Evolutionary conservation across 192 early-diverging fungal genomes (phyloP).

Genomic region (Coemansia erecta): DNA sequence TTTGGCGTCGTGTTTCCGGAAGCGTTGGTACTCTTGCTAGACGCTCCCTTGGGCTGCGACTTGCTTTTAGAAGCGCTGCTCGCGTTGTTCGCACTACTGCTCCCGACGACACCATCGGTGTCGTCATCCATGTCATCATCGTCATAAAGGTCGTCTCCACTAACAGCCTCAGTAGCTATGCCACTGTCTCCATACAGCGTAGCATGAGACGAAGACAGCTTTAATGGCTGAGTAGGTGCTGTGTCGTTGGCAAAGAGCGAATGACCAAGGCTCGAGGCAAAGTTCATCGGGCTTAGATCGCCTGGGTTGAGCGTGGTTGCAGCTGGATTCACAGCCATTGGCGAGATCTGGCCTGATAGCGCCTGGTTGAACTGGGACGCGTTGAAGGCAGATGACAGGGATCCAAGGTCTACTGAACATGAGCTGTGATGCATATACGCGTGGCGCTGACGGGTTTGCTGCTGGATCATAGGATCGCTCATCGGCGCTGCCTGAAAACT

Average conservation of each 20-base stretch:
- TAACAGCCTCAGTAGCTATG: slow-evolving; percentile 4
- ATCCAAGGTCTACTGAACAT: slow-evolving; percentile 26
- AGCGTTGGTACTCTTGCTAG: slow-evolving; percentile 4
- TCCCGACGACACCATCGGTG: slow-evolving; percentile 11
- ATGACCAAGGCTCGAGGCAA: slow-evolving; percentile 1
- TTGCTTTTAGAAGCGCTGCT: slow-evolving; percentile 5
- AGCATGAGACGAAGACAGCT: background rate
- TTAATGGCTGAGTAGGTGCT: background rate
- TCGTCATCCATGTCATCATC: slow-evolving; percentile 23
- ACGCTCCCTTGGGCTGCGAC: background rate
- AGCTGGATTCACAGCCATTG: slow-evolving; percentile 14
- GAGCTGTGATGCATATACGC: slow-evolving; percentile 31
- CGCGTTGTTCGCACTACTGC: background rate
- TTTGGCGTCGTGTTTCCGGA: slow-evolving; percentile 12
- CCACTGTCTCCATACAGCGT: background rate
- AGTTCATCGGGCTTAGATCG: slow-evolving; percentile 4
- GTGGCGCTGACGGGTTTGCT: slow-evolving; percentile 11
- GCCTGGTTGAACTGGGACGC: slow-evolving; percentile 23
- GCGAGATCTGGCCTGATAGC: slow-evolving; percentile 32
- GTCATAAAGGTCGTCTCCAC: slow-evolving; percentile 7
- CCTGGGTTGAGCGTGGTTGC: slow-evolving; percentile 2
- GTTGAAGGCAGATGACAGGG: slow-evolving; percentile 33
- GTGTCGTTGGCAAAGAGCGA: background rate
- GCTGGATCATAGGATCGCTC: slow-evolving; percentile 15
- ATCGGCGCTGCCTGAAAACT: slow-evolving; percentile 13